A percentile compares a stretch with the other conserved stretches of the same genome.
These are phyloP conservation scores for Pseudogymnoascus sp. DNA, from an alignment of 2,329 filamentous ascomycete genomes.

Conservation along the genomic window DNA sequence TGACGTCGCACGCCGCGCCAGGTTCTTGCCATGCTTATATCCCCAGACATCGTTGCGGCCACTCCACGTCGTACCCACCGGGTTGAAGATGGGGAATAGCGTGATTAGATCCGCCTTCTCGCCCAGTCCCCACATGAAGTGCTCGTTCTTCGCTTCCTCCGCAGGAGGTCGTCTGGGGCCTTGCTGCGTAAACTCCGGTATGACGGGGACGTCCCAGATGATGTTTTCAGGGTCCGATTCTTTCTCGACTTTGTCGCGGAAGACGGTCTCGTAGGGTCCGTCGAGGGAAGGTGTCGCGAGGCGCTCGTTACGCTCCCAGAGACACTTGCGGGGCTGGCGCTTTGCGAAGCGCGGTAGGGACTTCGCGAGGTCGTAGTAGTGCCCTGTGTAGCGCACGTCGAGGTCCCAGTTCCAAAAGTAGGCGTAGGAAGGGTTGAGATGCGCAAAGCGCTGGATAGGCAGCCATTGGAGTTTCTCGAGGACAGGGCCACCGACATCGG, in stretches of 20 bases:
- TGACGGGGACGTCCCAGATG: slow-evolving; percentile 55
- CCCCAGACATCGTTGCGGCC: slow-evolving; percentile 51
- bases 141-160: slow-evolving; percentile 49
- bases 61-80: slow-evolving; percentile 63
- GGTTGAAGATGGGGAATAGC: slow-evolving; percentile 71
- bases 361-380: slow-evolving; percentile 72
- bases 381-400: slow-evolving; percentile 69
- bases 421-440: slow-evolving; percentile 71
- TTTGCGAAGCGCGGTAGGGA: slow-evolving; percentile 55
- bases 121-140: slow-evolving; percentile 67
- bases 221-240: slow-evolving; percentile 24
- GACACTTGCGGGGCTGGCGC: slow-evolving; percentile 59
- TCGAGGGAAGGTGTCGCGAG: slow-evolving; percentile 65
- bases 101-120: slow-evolving; percentile 61
- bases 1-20: slow-evolving; percentile 65
- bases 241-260: slow-evolving; percentile 48
- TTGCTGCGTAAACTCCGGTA: slow-evolving; percentile 52
- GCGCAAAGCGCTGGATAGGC: slow-evolving; percentile 65
- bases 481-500: slow-evolving; percentile 30
- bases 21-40: slow-evolving; percentile 45
- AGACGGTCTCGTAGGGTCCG: slow-evolving; percentile 58
- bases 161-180: slow-evolving; percentile 53
- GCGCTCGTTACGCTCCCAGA: slow-evolving; percentile 66
- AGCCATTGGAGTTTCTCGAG: slow-evolving; percentile 33
- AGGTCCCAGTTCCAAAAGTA: slow-evolving; percentile 63